phyloP scores from a whole-genome alignment of 345 rosid species.

The Ailanthus altissimus region DNA sequence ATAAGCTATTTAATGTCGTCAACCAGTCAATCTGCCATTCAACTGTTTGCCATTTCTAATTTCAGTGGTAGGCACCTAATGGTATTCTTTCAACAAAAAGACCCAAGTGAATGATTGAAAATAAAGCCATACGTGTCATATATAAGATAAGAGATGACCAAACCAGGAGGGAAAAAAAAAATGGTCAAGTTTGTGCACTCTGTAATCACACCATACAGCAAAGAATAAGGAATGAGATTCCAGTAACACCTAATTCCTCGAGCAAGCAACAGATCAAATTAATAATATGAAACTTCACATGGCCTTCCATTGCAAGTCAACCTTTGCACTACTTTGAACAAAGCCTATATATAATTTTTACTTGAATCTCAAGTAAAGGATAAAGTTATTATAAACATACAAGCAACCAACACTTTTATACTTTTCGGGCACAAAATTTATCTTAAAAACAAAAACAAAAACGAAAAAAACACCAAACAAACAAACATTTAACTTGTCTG shows the following conservation, averaged over 20 bases:
- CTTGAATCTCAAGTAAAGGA: neutral
- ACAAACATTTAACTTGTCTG: no score
- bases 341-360: neutral
- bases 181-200: no score
- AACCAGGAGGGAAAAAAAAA: no score
- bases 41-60: constrained; percentile 9
- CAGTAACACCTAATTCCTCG: neutral
- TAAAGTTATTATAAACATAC: neutral
- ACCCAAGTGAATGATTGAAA: no score
- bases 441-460: neutral
- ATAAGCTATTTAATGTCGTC: constrained; percentile 8
- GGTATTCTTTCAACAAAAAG: no score
- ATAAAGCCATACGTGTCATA: no score
- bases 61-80: constrained; percentile 1
- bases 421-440: neutral
- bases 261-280: neutral
- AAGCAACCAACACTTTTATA: neutral
- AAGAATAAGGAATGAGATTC: neutral
- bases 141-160: no score
- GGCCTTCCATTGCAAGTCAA: constrained; percentile 6
- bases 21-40: constrained; percentile 1
- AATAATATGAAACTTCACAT: neutral
- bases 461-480: no score
- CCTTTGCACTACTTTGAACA: neutral
- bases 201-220: neutral